Conservation (phyloP, 1,284 basidiomycete species). For the Mrakiaceae sp. region DNA sequence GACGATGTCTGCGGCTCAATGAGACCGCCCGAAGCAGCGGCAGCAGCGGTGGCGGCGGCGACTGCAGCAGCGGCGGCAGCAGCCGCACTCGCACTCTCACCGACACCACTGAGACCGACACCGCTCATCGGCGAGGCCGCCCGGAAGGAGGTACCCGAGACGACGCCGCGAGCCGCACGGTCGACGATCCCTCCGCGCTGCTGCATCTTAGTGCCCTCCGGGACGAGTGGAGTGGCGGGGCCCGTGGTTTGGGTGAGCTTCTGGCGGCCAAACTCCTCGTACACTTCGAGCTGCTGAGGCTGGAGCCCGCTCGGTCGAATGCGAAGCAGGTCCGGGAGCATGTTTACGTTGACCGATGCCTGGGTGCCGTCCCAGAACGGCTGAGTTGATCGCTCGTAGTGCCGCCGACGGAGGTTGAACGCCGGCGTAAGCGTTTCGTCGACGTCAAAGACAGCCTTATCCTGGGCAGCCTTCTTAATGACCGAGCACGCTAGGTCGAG, state of each 20-base stretch:
- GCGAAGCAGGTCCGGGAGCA: slow-evolving; percentile 79
- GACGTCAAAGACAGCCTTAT: slow-evolving; percentile 86
- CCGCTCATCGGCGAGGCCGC: neutral
- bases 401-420: slow-evolving; percentile 73
- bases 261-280: slow-evolving; percentile 78
- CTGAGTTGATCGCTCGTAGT: slow-evolving; percentile 64
- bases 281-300: slow-evolving; percentile 72
- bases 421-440: slow-evolving; percentile 78
- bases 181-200: slow-evolving; percentile 4
- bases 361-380: slow-evolving; percentile 78
- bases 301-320: slow-evolving; percentile 75
- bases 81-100: slow-evolving; percentile 22
- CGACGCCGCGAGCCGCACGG: neutral
- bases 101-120: neutral
- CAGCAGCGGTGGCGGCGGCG: slow-evolving; percentile 18
- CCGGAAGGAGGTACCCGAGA: neutral
- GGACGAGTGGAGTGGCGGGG: neutral
- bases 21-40: slow-evolving; percentile 16
- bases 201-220: neutral
- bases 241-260: slow-evolving; percentile 2
- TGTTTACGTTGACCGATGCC: slow-evolving; percentile 61
- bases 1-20: slow-evolving; percentile 20
- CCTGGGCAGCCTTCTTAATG: slow-evolving; percentile 97
- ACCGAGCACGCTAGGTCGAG: slow-evolving; percentile 87
- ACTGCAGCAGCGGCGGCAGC: slow-evolving; percentile 19